phyloP scores from a whole-genome alignment of 306 rosid species.

The Vigna reflexopilosa region DNA sequence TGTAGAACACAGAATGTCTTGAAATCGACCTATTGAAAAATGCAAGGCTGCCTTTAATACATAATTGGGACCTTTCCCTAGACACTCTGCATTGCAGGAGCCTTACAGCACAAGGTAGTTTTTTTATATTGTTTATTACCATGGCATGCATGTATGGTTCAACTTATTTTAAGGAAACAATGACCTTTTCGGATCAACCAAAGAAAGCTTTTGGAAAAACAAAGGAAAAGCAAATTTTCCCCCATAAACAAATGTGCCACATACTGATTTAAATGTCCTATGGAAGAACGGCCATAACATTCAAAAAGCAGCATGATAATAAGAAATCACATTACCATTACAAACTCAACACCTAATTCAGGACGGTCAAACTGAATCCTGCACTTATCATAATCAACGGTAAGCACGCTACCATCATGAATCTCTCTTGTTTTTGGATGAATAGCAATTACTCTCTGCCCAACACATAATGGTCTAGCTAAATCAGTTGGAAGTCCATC shows the following conservation, averaged over 20 bases:
- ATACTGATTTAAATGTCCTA: constrained; percentile 24
- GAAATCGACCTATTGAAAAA: constrained; percentile 18
- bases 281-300: constrained; percentile 27
- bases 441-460: constrained; percentile 86
- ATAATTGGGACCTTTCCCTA: constrained; percentile 15
- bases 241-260: neutral
- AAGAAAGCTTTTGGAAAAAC: neutral
- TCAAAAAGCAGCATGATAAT: constrained; percentile 27
- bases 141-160: neutral
- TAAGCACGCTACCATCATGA: constrained; percentile 90
- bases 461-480: constrained; percentile 88
- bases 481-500: constrained; percentile 97
- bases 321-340: constrained; percentile 66
- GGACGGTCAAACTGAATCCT: constrained; percentile 88
- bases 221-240: neutral
- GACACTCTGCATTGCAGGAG: constrained; percentile 12
- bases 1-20: neutral
- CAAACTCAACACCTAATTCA: constrained; percentile 89
- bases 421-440: constrained; percentile 92
- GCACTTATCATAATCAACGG: constrained; percentile 87
- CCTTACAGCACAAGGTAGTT: neutral
- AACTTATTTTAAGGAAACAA: neutral
- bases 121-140: neutral
- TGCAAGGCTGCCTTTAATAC: constrained; percentile 28
- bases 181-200: neutral